Evolutionary conservation across 75 land plant genomes (phyloP).

Genomic region (Adiantum capillusveneris): DNA sequence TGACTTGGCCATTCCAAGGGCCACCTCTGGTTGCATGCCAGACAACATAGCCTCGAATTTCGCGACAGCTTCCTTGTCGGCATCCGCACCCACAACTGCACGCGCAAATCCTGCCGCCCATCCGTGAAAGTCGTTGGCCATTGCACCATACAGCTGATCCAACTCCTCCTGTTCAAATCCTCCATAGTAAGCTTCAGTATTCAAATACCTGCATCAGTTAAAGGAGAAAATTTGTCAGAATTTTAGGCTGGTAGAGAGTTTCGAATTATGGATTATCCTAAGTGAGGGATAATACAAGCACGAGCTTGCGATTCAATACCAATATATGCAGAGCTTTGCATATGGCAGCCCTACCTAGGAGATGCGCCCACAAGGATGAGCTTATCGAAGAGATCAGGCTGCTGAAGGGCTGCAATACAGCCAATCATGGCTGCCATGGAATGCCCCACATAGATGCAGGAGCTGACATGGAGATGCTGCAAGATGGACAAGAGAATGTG

Average conservation of each 20-base stretch:
- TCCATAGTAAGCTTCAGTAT: conserved; percentile 56
- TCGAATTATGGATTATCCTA: neutral
- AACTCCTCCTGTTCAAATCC: conserved; percentile 64
- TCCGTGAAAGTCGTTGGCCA: conserved; percentile 61
- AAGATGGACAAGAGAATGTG: conserved; percentile 42
- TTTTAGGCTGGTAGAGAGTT: too few species aligned
- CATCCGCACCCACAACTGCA: conserved; percentile 53
- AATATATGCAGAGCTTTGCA: neutral
- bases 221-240: neutral
- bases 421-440: conserved; percentile 81
- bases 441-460: conserved; percentile 50
- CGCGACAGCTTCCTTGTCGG: too few species aligned
- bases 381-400: conserved; percentile 48
- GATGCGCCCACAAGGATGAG: conserved; percentile 61
- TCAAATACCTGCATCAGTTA: conserved; percentile 39
- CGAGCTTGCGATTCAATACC: neutral
- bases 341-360: conserved; percentile 40
- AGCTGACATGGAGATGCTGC: conserved; percentile 29
- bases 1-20: conserved; percentile 40
- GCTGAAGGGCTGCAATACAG: conserved; percentile 58
- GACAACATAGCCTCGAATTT: conserved; percentile 33
- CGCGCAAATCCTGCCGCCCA: conserved; percentile 73
- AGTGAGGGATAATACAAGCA: neutral
- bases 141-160: conserved; percentile 46
- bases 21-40: conserved; percentile 76